Base-by-base conservation (phyloP, 192 early-diverging fungal genomes). In the Linnemannia hyalina region DNA sequence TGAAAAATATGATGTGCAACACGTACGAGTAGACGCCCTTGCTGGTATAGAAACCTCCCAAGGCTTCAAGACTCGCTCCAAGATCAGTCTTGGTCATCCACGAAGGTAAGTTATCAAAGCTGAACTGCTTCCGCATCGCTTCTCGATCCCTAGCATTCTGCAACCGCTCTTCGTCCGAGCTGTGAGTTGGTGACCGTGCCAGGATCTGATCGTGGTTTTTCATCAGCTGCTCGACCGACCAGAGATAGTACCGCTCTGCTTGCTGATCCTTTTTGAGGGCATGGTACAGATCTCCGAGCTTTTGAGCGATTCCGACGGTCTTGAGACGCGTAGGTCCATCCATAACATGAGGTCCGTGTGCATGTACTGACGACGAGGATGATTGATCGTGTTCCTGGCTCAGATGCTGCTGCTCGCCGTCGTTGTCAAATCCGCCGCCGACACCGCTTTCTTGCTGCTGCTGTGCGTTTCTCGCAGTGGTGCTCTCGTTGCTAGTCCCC, bases 61-160 rank as follows among this genome's bases (percentile, higher is more conserved):
- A 76, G 6, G 92, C 90, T 38, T 91, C 92, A 70, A 93, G 77
- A 40, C 90, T 87, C 11, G 89, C 90, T 46, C 92, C 91, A 8
- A 93, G 63, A 70, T 93, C 92, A 11, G 87, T 89, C 7, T 82
- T 80, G 11, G 89, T 92, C 82, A 93, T 80, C 92, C 92, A 93
- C 4, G 68, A 73, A 23, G 92, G 92, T 57, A 93, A 63, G 46
- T 89, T 82, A 6, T 92, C 90, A 36, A 91, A 78, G 60, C 91
- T 86, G 69, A 90, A 90, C 55, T 82, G 75, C 38, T 83, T 82
- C 65, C 32, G 65, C 87, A 90, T 76, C 11, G 79, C 38, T 15
- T 80, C 82, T 20, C 55, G 47, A 42, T 82, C 75, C 44, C 75
- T 76, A 13, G 74, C 87, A 41, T 46, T 74, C 49, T 82, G 20